Evolutionary conservation across 2,329 filamentous ascomycete genomes (phyloP).

Genomic region (Trichoderma sp.): DNA sequence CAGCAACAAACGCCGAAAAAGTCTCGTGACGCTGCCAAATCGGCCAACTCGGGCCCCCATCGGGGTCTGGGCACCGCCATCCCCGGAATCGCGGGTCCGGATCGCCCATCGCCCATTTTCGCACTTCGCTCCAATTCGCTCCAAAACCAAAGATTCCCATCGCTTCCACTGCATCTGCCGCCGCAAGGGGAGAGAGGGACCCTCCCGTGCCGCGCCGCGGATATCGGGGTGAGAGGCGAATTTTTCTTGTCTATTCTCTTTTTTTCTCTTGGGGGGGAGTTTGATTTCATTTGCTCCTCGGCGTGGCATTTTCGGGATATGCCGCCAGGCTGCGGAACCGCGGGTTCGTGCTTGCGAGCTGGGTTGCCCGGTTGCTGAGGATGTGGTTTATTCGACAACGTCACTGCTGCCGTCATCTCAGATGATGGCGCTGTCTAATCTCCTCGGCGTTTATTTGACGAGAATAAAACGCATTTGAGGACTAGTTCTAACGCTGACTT

Average conservation of each 20-base stretch:
- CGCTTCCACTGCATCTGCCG: not conserved
- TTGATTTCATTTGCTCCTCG: too few relatives aligned
- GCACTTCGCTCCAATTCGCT: constrained; percentile 5
- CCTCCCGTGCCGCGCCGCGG: constrained; percentile 10
- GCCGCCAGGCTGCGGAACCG: not conserved
- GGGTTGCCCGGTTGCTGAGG: not conserved
- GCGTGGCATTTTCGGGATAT: not conserved
- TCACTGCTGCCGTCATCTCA: not conserved
- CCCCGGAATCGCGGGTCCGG: constrained; percentile 19
- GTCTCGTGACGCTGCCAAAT: constrained; percentile 9
- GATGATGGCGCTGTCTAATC: not conserved
- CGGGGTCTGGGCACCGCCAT: not conserved
- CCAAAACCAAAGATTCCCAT: constrained; percentile 4
- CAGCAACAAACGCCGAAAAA: not conserved
- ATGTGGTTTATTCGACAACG: not conserved
- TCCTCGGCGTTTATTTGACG: not conserved
- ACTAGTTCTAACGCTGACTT: too few relatives aligned
- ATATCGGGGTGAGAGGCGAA: not conserved
- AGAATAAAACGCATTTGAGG: not conserved
- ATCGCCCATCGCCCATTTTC: not conserved
- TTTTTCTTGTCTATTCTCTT: not conserved
- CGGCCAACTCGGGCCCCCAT: constrained; percentile 22
- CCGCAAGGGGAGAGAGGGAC: not conserved
- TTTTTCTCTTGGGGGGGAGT: not conserved
- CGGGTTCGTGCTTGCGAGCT: not conserved